Base-by-base conservation (phyloP, 2,329 filamentous ascomycete genomes). In the Pestalotiopsis fici region DNA sequence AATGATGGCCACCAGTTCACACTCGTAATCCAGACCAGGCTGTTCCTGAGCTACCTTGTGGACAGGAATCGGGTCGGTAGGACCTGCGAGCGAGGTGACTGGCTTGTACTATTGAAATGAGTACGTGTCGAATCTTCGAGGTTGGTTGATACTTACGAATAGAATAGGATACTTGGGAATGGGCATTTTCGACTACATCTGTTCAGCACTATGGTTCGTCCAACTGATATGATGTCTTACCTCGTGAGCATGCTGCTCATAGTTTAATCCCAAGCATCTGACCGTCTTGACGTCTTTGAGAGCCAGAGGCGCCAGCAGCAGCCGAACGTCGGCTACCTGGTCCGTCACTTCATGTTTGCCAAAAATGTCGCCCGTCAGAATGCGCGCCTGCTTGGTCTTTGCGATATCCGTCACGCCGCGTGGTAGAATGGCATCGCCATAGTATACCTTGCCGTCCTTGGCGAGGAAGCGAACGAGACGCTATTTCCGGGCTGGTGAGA, bases 21-120 rank as follows among this genome's bases (percentile, higher is more conserved):
- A 93, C 80, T 95, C 93, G 78, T 95, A 95, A 79, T 95, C 93
- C 21, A 93, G 80, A 0, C 90, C 89, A n/a, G 82, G 81, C 60
- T 83, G 83, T 69, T 90, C 84, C 78, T 94, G 92, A 0, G 90
- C 91, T 68, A 92, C 81, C 2, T 79, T 74, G 25, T 89, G 87
- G 43, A 95, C 83, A 2, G 91, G 90, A 64, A 94, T 90, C 1
- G 89, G 82, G 71, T 92, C 89, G 2, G 78, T 82, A 0, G 91
- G 91, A 2, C 91, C 91, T 0, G 86, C 78, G 27, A 94, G 83
- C 0, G 91, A 82, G 2, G 91, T 92, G 6, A 84, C 77, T 3
- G 92, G 91, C 78, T 93, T 93, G 81, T 89, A 91, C 83, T 86
- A 21, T 23, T 21, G 23, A 68, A 65, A 37, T 54, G 65, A 57